Base-by-base conservation (phyloP, 169 alveolate genomes). In the Cryptosporidium muris region DNA sequence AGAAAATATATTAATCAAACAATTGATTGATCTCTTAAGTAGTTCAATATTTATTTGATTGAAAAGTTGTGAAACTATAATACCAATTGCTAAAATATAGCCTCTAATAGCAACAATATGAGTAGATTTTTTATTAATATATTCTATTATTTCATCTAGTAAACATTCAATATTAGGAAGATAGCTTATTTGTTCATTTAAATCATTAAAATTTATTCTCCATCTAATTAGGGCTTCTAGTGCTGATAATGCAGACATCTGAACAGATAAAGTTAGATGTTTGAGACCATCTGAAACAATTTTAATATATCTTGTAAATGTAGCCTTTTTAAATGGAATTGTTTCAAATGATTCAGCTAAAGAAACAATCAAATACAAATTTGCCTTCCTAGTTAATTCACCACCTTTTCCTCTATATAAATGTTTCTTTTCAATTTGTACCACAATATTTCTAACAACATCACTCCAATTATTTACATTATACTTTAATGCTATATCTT, bases 401-500 rank as follows among this genome's bases (percentile, higher is more conserved):
- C 91, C 91, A 4, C 91, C 91, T 51, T 74, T 88, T 4, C 91
- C 91, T 25, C 91, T 67, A 48, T 88, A 88, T 14, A 66, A 34
- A 4, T 89, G 51, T 4, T 62, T 56, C 48, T 88, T 88, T 81
- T 88, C 91, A 4, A 88, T 64, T 37, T 56, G 14, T 25, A 68
- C 47, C 4, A 81, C 80, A 37, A 88, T 53, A 9, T 88, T 80
- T 74, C 85, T 74, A n/a, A 58, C 36, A 42, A 58, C 43, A 12
- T 74, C 85, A 48, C 74, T 58, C 67, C 66, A 62, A 58, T 25
- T 56, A 25, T 43, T 37, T 36, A 45, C 58, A 11, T 74, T 52
- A 9, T 66, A 1, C 7, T 4, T 66, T 6, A 42, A 7, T n/a
- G 38, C 25, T 1, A 2, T n/a, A 9, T 63, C 43, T 64, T 42